Evolutionary conservation across 2,329 filamentous ascomycete species (phyloP), one percentile per base, ranked within the genome.

Genomic region (Trichoderma breve): DNA sequence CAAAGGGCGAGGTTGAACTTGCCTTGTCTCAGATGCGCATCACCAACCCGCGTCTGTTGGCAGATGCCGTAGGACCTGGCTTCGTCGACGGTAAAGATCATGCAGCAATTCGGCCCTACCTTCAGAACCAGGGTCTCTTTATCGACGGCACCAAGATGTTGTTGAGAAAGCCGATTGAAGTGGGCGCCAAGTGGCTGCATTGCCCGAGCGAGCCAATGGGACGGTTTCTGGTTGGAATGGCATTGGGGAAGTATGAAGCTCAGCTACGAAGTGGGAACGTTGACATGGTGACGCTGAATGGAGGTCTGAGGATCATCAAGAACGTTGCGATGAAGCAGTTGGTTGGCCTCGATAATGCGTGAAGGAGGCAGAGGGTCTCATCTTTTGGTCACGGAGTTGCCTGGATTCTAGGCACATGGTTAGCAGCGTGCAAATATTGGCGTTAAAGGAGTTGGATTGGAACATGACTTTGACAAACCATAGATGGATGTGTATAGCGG

Each of bases 121-220:
- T 69, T 3, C 55, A 8, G 8, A 32, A 36, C 8, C 66, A 69
- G 11, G 66, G 55, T 6, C 1, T 69, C 2, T 9, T 60, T 2
- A 15, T 60, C 4, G 66, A 61, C 6, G 39, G 57, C 55, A 51
- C n/a, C 6, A 69, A 30, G 15, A 57, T 57, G 53, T 2, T 69
- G n/a, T 4, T 69, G n/a, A 60, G 66, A 4, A 47, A 21, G 21
- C 66, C 66, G 6, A 61, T 69, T 32, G n/a, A 69, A 39, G 53
- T 61, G 2, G 66, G 34, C 11, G 66, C 28, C 26, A 69, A 69
- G 55, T 69, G 66, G 66, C 12, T 69, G 4, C 55, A 69, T 21
- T 69, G 66, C 6, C 66, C 66, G 21, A 69, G 34, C 11, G 66
- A 69, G n/a, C 66, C 66, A 14, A 43, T 69, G 66, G 66, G 66